These are phyloP conservation scores for Tylopilus cervinicoccineus DNA, from an alignment of 768 basidiomycete genomes.

Conservation along the genomic window DNA sequence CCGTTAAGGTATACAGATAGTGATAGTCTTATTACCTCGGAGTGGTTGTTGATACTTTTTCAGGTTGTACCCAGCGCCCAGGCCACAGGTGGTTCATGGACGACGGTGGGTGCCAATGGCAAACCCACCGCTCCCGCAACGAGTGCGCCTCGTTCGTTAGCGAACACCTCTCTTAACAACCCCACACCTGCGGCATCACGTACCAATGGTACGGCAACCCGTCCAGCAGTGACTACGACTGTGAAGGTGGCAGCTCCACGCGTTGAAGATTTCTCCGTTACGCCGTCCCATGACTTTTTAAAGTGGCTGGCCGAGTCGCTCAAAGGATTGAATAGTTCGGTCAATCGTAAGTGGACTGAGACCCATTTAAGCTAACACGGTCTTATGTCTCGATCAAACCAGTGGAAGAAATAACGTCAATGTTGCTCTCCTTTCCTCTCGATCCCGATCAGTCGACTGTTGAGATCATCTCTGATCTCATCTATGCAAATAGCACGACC, in stretches of 20 bases:
- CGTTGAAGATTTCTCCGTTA: slow-evolving; percentile 57
- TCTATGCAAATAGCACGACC: slow-evolving; percentile 92
- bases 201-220: slow-evolving; percentile 35
- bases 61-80: slow-evolving; percentile 31
- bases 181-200: slow-evolving; percentile 34
- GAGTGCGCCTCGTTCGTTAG: slow-evolving; percentile 34
- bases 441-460: slow-evolving; percentile 78
- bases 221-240: slow-evolving; percentile 36
- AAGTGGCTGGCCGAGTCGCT: slow-evolving; percentile 87
- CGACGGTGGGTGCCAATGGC: slow-evolving; percentile 79
- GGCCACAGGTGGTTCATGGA: slow-evolving; percentile 65
- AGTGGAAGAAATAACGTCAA: slow-evolving; percentile 97
- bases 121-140: slow-evolving; percentile 40
- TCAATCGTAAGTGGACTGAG: slow-evolving; percentile 44
- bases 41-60: slow-evolving; percentile 5
- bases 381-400: slow-evolving; percentile 18
- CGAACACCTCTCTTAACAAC: slow-evolving; percentile 26
- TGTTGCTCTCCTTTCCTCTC: slow-evolving; percentile 91
- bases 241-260: slow-evolving; percentile 32
- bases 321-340: slow-evolving; percentile 59
- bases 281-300: slow-evolving; percentile 87
- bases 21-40: neutral
- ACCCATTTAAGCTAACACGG: neutral
- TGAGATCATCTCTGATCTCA: slow-evolving; percentile 93
- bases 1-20: slow-evolving; percentile 67